phyloP scores from a whole-genome alignment of 2,329 filamentous ascomycete genomes.

The Colletotrichum sp. region DNA sequence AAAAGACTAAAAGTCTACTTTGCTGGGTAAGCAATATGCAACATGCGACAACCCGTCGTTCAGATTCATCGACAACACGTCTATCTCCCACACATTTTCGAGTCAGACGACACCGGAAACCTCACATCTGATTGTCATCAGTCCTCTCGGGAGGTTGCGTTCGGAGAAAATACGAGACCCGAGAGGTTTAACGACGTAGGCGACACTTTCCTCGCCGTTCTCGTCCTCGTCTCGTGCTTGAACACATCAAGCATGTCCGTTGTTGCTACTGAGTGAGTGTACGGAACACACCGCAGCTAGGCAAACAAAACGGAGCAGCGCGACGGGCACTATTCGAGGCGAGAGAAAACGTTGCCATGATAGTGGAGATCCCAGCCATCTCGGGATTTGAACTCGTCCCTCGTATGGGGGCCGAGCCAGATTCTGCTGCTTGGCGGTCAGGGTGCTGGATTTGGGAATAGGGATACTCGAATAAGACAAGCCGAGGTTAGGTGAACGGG shows the following conservation, averaged over 20 bases:
- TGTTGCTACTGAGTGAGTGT: background rate
- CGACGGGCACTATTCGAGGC: background rate
- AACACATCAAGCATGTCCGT: background rate
- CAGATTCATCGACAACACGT: background rate
- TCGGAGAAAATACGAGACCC: conserved; percentile 2
- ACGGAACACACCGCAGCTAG: background rate
- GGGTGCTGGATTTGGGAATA: background rate
- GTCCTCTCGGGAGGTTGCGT: background rate
- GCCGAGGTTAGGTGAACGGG: background rate
- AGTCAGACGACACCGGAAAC: background rate
- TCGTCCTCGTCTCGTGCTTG: background rate
- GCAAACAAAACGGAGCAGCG: background rate
- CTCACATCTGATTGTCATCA: background rate
- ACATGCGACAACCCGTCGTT: background rate
- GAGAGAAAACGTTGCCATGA: background rate
- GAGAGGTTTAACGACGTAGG: background rate
- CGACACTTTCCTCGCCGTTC: background rate
- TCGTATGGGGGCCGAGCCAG: background rate
- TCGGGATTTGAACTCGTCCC: conserved; percentile 12
- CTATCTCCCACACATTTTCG: background rate
- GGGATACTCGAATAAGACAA: background rate
- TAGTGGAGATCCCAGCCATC: background rate
- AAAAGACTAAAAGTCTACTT: background rate
- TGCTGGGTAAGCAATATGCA: background rate
- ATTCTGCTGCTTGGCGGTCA: background rate